A percentile compares a stretch with the other conserved stretches of the same genome.
Evolutionary conservation across 1,284 basidiomycete species (phyloP).

Genomic region (Leccinum subatratum): DNA sequence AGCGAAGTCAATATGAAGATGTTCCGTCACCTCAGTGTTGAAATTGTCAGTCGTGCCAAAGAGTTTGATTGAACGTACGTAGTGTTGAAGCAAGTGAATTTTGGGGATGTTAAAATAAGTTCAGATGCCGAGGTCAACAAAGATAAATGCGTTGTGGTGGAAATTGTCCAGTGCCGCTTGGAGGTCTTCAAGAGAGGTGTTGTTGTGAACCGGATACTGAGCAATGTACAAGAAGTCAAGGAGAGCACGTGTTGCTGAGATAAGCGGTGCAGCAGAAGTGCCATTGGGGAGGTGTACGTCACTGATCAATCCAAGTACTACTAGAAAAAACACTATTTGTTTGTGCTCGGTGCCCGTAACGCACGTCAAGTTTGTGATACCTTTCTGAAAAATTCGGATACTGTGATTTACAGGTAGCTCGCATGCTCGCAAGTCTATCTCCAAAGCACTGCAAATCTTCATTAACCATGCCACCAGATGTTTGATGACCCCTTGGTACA

Average conservation of each 20-base stretch:
- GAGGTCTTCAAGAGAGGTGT: neutral
- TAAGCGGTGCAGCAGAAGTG: neutral
- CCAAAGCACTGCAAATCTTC: neutral
- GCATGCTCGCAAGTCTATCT: too few relatives aligned
- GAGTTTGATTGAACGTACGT: neutral
- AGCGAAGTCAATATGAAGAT: neutral
- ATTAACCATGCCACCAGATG: neutral
- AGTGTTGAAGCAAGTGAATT: neutral
- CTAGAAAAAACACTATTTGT: too few relatives aligned
- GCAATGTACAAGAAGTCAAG: neutral
- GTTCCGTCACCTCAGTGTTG: neutral
- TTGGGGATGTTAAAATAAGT: neutral
- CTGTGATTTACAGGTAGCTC: too few relatives aligned
- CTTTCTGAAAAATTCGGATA: too few relatives aligned
- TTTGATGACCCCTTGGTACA: neutral
- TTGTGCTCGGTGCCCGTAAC: too few relatives aligned
- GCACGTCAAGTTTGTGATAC: too few relatives aligned
- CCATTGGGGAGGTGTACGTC: neutral
- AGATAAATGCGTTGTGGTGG: neutral
- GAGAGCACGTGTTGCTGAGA: neutral
- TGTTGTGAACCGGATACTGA: neutral
- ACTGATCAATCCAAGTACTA: too few relatives aligned
- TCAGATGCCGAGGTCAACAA: neutral
- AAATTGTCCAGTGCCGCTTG: neutral
- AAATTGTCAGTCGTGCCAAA: neutral